Evolutionary conservation across 352 stramenopile genomes (phyloP), one percentile per base, ranked within the genome.

Genomic region (Globisporangium polare): DNA sequence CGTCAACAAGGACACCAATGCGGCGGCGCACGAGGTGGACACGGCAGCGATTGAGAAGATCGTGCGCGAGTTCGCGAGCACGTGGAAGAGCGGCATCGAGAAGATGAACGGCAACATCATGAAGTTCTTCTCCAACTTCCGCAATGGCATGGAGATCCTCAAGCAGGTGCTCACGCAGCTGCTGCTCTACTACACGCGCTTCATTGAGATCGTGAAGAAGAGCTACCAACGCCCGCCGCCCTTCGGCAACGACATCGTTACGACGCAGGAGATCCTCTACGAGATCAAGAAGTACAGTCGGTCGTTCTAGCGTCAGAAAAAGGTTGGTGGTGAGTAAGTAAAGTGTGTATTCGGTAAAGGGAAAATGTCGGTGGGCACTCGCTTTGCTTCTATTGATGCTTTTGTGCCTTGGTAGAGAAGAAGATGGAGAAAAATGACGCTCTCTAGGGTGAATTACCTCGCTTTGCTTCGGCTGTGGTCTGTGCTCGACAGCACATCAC

Each of bases 111-210:
- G 89, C 55, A 97, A 99, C 75, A 90, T 99, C 33, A 90, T 99
- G 67, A 97, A 87, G 43, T 98, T 97, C 66, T 99, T 99, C 75
- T 96, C 95, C 37, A 99, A 99, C 74, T 99, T 99, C 76, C 86
- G 92, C 31, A 99, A 99, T 71, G 96, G 95, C 37, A 99, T 99
- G 95, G 97, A 99, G 65, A 98, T 99, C 69, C 83, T 99, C 33
- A 99, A 99, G 75, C 96, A 99, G 78, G 95, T 99, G 29, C 75
- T 99, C 50, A 99, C 96, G 49, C 97, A 99, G 68, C 69, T 99
- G 18, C 80, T 99, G 26, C 78, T 99, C 1, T 99, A 99, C 80
- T 99, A 99, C 78, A 99, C 97, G 56, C 83, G 97, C 5, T 99
- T 99, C 73, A 92, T 99, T 63, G 96, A 99, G 73, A 88, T 98